Evolutionary conservation across 805 yeast genomes (phyloP).

Genomic region (Ogataea glucozyma): DNA sequence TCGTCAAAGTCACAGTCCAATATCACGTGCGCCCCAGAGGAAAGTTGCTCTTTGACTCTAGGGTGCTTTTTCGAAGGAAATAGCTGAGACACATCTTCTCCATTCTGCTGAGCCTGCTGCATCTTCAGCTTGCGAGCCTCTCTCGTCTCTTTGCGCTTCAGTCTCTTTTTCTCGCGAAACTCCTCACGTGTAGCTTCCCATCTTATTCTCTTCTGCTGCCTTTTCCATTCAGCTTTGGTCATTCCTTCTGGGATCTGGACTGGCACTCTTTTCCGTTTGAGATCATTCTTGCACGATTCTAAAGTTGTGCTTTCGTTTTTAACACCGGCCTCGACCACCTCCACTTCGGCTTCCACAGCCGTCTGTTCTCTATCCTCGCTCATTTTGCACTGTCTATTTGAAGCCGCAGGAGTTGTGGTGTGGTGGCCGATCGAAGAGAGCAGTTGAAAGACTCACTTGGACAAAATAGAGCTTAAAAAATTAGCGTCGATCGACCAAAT

Average conservation of each 20-base stretch:
- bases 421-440: no score
- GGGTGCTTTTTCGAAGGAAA: constrained; percentile 32
- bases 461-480: not conserved
- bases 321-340: not conserved
- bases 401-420: no score
- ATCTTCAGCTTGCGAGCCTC: constrained; percentile 33
- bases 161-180: constrained; percentile 51
- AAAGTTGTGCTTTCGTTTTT: no score
- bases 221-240: constrained; percentile 85
- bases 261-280: not conserved
- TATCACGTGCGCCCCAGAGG: constrained; percentile 56
- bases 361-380: not conserved
- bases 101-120: constrained; percentile 38
- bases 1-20: constrained; percentile 92
- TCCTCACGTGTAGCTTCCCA: constrained; percentile 69
- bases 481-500: constrained; percentile 8
- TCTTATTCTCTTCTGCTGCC: constrained; percentile 50
- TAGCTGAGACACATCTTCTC: constrained; percentile 39
- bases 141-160: constrained; percentile 50
- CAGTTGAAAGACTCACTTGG: no score
- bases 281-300: no score
- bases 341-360: not conserved
- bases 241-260: constrained; percentile 75
- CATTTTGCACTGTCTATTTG: not conserved
- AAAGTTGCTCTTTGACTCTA: constrained; percentile 47